Evolutionary conservation across 768 basidiomycete species (phyloP).

Genomic region (Ramaria sp.): DNA sequence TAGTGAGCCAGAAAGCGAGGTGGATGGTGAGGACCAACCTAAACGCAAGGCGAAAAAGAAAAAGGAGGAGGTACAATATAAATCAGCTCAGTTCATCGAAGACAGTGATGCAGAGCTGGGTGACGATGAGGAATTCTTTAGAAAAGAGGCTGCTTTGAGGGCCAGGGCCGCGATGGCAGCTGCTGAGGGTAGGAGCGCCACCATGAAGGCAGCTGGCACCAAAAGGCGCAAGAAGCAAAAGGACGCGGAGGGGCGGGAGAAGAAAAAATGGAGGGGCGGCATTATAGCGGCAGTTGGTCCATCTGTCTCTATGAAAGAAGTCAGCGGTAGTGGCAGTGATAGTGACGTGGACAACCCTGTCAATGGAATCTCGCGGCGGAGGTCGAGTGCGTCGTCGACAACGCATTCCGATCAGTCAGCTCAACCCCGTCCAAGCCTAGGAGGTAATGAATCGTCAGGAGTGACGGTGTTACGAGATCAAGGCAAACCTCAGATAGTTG

Average conservation of each 20-base stretch:
- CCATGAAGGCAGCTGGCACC: slow-evolving; percentile 38
- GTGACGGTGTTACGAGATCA: neutral
- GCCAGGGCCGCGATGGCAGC: slow-evolving; percentile 34
- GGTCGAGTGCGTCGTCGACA: neutral
- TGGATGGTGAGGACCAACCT: slow-evolving; percentile 23
- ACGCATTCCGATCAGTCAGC: neutral
- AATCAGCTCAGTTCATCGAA: slow-evolving; percentile 84
- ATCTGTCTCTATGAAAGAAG: neutral
- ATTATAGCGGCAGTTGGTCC: neutral
- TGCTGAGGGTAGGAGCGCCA: slow-evolving; percentile 31
- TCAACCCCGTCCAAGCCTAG: neutral
- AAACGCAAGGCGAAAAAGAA: slow-evolving; percentile 39
- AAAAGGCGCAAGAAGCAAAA: slow-evolving; percentile 43
- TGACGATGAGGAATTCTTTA: slow-evolving; percentile 75
- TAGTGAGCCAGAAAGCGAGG: slow-evolving; percentile 31
- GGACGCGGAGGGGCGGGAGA: slow-evolving; percentile 31
- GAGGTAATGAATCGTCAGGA: neutral
- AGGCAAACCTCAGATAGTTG: neutral
- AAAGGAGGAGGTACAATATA: slow-evolving; percentile 66
- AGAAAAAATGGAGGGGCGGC: slow-evolving; percentile 25
- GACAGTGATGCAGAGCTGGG: slow-evolving; percentile 82
- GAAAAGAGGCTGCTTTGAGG: slow-evolving; percentile 53
- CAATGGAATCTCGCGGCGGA: neutral
- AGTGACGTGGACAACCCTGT: neutral
- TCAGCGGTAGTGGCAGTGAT: too few relatives aligned